phyloP scores from a whole-genome alignment of 495 filamentous ascomycete genomes.

The Annulohypoxylon bovei region DNA sequence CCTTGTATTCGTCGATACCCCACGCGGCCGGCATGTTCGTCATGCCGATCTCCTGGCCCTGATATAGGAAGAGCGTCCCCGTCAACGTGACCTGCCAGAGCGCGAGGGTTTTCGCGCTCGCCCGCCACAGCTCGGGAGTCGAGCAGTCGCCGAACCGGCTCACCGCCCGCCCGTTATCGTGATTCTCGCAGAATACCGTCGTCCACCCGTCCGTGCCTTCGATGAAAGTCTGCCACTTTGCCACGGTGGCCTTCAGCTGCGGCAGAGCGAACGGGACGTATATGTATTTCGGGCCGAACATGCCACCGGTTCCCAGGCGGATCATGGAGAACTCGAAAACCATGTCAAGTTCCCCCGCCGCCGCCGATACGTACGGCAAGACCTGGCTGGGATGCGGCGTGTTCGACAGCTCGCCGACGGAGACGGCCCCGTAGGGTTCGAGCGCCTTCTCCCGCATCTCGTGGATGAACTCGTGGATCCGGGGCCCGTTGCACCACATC shows the following conservation, averaged over 20 bases:
- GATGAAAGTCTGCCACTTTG: conserved; percentile 75
- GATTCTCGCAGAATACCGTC: conserved; percentile 76
- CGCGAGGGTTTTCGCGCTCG: conserved; percentile 70
- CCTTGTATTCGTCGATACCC: conserved; percentile 75
- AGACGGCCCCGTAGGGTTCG: conserved; percentile 73
- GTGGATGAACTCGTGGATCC: conserved; percentile 71
- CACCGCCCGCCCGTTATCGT: conserved; percentile 73
- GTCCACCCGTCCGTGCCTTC: conserved; percentile 77
- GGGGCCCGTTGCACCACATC: conserved; percentile 70
- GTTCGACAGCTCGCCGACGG: conserved; percentile 77
- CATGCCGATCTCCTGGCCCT: conserved; percentile 83
- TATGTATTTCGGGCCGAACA: conserved; percentile 50
- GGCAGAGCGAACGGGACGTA: conserved; percentile 60
- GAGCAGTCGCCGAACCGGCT: conserved; percentile 65
- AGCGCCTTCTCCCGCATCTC: conserved; percentile 70
- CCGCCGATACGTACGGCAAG: conserved; percentile 65
- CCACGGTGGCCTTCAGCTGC: conserved; percentile 66
- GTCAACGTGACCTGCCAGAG: conserved; percentile 66
- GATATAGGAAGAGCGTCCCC: conserved; percentile 78
- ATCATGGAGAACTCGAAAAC: conserved; percentile 78
- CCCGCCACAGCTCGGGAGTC: conserved; percentile 55
- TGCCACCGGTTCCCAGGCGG: conserved; percentile 62
- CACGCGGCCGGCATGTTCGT: conserved; percentile 72
- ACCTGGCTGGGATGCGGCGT: conserved; percentile 67
- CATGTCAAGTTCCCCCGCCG: conserved; percentile 75